A percentile compares a stretch with the other conserved stretches of the same genome.
These are phyloP conservation scores for Candida sithepensis DNA, from an alignment of 805 yeast species.

Conservation along the genomic window DNA sequence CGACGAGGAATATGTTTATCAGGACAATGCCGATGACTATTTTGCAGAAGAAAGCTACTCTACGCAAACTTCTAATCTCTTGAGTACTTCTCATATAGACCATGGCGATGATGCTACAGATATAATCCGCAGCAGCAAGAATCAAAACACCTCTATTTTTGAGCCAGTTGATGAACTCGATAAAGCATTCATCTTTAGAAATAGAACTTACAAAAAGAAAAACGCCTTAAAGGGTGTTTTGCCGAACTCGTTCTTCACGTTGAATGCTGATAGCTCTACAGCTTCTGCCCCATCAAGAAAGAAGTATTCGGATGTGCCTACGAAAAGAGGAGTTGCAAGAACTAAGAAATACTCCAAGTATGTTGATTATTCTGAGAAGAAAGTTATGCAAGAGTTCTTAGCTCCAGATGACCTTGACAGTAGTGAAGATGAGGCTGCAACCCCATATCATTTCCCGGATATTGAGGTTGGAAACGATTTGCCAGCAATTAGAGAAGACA, in stretches of 20 bases:
- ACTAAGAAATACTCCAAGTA: constrained; percentile 5
- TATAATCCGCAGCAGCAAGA: too few species aligned
- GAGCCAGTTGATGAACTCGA: constrained; percentile 9
- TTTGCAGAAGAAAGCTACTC: constrained; percentile 1
- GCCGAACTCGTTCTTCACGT: constrained; percentile 23
- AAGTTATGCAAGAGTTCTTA: constrained; percentile 10
- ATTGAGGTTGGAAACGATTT: not conserved
- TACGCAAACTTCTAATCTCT: not conserved
- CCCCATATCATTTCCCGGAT: not conserved
- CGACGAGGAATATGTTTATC: constrained; percentile 18
- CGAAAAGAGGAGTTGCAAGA: constrained; percentile 20
- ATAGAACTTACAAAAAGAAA: constrained; percentile 16
- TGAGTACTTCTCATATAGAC: not conserved
- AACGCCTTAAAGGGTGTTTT: constrained; percentile 25
- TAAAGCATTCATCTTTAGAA: constrained; percentile 19
- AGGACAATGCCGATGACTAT: constrained; percentile 12
- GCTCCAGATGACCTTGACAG: constrained; percentile 9
- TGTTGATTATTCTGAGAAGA: not conserved
- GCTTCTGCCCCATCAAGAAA: not conserved
- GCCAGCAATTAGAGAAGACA: not conserved
- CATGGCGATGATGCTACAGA: not conserved
- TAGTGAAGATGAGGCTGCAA: constrained; percentile 4
- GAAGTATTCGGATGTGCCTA: not conserved
- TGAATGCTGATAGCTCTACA: not conserved
- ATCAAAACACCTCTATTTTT: not conserved